Evolutionary conservation across 176 grass and related monocot species (phyloP).

Genomic region (Elymus sibiricus): DNA sequence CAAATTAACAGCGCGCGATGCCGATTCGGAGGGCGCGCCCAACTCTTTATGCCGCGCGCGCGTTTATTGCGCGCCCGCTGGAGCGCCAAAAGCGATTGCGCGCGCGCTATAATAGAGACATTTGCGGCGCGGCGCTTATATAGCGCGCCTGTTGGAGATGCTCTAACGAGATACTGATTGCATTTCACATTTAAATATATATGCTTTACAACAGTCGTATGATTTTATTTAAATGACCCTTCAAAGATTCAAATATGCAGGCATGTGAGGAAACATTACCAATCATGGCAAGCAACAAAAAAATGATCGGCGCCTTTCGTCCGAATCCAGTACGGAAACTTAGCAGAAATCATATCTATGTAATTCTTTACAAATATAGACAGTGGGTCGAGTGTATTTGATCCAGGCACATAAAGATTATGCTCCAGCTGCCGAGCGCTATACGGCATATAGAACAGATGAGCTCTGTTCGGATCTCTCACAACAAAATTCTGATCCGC

Average conservation of each 20-base stretch:
- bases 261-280: slow-evolving; percentile 48
- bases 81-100: too few species aligned
- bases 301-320: slow-evolving; percentile 89
- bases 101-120: too few species aligned
- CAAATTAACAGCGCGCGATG: too few species aligned
- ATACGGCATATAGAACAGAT: slow-evolving; percentile 85
- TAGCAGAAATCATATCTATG: slow-evolving; percentile 67
- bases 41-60: too few species aligned
- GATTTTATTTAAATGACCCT: background rate
- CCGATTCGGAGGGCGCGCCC: too few species aligned
- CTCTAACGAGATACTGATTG: too few species aligned
- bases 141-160: too few species aligned
- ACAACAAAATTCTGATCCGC: slow-evolving; percentile 60
- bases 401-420: slow-evolving; percentile 73
- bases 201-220: background rate
- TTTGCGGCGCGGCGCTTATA: too few species aligned
- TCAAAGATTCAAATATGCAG: slow-evolving; percentile 1
- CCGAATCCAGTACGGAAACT: slow-evolving; percentile 83
- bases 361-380: slow-evolving; percentile 77
- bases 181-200: background rate
- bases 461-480: slow-evolving; percentile 59
- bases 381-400: slow-evolving; percentile 56
- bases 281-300: slow-evolving; percentile 91
- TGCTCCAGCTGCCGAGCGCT: slow-evolving; percentile 66
- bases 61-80: too few species aligned